These are phyloP conservation scores for Coemansia sp. DNA, from an alignment of 192 early-diverging fungal genomes.

Conservation along the genomic window DNA sequence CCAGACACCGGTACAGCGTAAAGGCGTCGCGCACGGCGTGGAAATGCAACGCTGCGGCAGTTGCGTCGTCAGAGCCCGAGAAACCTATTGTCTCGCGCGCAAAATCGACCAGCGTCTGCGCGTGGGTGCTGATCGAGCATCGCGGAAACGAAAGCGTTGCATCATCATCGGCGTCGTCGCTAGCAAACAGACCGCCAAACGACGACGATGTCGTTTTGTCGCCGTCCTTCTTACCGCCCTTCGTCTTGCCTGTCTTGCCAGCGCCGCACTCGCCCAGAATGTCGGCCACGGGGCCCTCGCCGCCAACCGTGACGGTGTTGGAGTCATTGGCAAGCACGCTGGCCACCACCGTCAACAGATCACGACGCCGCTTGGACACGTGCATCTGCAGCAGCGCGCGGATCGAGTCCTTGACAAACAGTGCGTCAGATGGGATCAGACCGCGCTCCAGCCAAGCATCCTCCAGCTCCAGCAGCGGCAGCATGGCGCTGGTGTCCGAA, in stretches of 20 bases:
- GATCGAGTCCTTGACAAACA: slow-evolving; percentile 27
- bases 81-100: slow-evolving; percentile 43
- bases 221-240: slow-evolving; percentile 4
- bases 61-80: slow-evolving; percentile 10
- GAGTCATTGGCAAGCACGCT: slow-evolving; percentile 30
- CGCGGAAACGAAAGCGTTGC: slow-evolving; percentile 28
- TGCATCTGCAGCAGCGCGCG: slow-evolving; percentile 32
- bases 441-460: slow-evolving; percentile 36
- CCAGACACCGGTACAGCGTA: slow-evolving; percentile 38
- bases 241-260: slow-evolving; percentile 12
- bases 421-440: slow-evolving; percentile 19
- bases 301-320: slow-evolving; percentile 43
- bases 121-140: slow-evolving; percentile 42
- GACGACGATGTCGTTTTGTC: neutral
- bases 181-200: slow-evolving; percentile 5
- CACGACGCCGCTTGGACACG: slow-evolving; percentile 37
- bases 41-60: slow-evolving; percentile 26
- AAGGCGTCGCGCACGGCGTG: slow-evolving; percentile 52
- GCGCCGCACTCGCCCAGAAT: slow-evolving; percentile 11
- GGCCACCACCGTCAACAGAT: slow-evolving; percentile 36
- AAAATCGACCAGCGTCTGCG: slow-evolving; percentile 51
- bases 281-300: slow-evolving; percentile 24
- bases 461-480: slow-evolving; percentile 39
- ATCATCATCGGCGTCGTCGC: slow-evolving; percentile 11
- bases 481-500: slow-evolving; percentile 27